Evolutionary conservation across 805 yeast genomes (phyloP), one percentile per base, ranked within the genome.

Genomic region (Kurtzmaniella cleridarum): DNA sequence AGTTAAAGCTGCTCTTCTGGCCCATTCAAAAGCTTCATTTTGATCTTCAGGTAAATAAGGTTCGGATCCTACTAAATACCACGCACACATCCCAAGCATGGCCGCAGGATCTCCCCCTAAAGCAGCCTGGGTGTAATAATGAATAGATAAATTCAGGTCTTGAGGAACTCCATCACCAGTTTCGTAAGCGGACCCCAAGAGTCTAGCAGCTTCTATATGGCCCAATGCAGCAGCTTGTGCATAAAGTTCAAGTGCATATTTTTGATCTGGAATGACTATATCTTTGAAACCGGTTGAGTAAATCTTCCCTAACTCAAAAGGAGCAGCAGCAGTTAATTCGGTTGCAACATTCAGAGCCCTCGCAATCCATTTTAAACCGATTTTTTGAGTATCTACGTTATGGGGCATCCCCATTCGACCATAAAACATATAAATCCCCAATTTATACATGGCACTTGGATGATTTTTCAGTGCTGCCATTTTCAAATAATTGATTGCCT

Each of bases 391-490:
- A 38, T 74, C 79, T 14, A 79, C 66, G 51, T 78, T 82, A 41
- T 74, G 71, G 1, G 82, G 68, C 27, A 91, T 57, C 1, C 98
- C 97, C 91, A 91, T 81, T 43, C 83, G 72, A 3, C 86, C 79
- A 53, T 88, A 78, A 61, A 84, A 93, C 29, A 88, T 83, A 50
- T 90, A 88, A 32, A 87, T 71, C 3, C 98, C 98, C 46, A 89
- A 69, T 57, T 90, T 86, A 66, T 82, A 84, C 95, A 91, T 88
- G 3, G 98, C 96, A n/a, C 95, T 90, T 0, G 97, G 89, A 59
- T 91, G 98, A 53, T 86, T 88, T 56, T 84, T 83, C 26, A 89
- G 75, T 0, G 98, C 95, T 0, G 98, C 96, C 54, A 80, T 79
- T 55, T 84, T 83, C 42, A 88, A 65, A 56, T 81, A 88, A 49